Evolutionary conservation across 805 yeast genomes (phyloP).

Genomic region (Debaryomyces tyrocola): DNA sequence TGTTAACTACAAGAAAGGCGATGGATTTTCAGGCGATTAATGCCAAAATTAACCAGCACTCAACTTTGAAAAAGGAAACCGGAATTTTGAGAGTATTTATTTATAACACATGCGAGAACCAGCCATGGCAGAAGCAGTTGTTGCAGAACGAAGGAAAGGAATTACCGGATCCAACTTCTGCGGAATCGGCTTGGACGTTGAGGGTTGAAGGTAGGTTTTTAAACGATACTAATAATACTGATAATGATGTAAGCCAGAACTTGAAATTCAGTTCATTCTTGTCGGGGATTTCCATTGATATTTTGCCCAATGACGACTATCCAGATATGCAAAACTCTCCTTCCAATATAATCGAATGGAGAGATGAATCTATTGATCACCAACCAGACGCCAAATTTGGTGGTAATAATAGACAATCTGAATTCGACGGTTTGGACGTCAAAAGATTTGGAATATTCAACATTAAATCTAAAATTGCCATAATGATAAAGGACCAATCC

Average conservation of each 20-base stretch:
- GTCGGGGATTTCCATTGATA: conserved; percentile 81
- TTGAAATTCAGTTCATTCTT: conserved; percentile 76
- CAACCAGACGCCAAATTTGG: conserved; percentile 6
- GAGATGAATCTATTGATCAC: conserved; percentile 50
- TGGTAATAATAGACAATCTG: conserved; percentile 15
- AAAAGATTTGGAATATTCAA: conserved; percentile 67
- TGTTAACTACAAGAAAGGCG: conserved; percentile 77
- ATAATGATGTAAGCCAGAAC: conserved; percentile 10
- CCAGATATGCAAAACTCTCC: conserved; percentile 30
- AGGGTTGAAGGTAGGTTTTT: conserved; percentile 84
- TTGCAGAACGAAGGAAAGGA: conserved; percentile 19
- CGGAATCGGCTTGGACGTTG: conserved; percentile 73
- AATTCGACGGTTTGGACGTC: conserved; percentile 86
- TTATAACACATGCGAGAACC: conserved; percentile 80
- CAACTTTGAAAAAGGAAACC: conserved; percentile 42
- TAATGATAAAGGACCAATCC: conserved; percentile 73
- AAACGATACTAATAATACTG: conserved; percentile 38
- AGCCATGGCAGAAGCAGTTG: conserved; percentile 68
- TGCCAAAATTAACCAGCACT: conserved; percentile 39
- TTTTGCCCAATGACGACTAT: conserved; percentile 45
- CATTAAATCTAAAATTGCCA: conserved; percentile 66
- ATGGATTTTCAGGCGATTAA: conserved; percentile 77
- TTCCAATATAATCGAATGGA: conserved; percentile 79
- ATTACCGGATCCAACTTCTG: conserved; percentile 14
- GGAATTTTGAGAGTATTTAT: conserved; percentile 75